Conservation (phyloP, 2,329 filamentous ascomycete genomes). For the Penicillium sp. region DNA sequence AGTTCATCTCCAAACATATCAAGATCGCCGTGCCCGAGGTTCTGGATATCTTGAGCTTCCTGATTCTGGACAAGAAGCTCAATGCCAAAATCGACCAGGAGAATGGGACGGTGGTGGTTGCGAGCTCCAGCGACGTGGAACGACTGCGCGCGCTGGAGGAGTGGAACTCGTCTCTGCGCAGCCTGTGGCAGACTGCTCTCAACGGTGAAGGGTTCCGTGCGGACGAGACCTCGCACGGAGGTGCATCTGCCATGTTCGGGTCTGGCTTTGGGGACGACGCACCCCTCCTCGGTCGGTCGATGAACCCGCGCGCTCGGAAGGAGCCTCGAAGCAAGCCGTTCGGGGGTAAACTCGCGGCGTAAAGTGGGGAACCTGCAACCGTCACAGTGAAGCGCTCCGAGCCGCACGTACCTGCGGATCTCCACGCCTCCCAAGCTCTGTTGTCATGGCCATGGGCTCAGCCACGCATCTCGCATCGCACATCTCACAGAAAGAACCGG, state of each 20-base stretch:
- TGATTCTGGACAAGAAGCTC: slow-evolving; percentile 88
- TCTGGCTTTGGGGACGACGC: slow-evolving; percentile 34
- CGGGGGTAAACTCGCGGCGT: slow-evolving; percentile 4
- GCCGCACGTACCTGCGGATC: no score
- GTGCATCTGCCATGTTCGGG: slow-evolving; percentile 27
- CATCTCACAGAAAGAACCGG: no score
- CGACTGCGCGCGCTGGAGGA: slow-evolving; percentile 69
- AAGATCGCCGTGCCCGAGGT: slow-evolving; percentile 83
- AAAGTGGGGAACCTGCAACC: no score
- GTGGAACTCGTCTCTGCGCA: slow-evolving; percentile 68
- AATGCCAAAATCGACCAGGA: slow-evolving; percentile 87
- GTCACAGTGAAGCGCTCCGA: no score
- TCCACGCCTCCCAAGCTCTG: no score
- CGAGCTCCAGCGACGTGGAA: slow-evolving; percentile 65
- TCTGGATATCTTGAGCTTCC: slow-evolving; percentile 89
- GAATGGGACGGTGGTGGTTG: slow-evolving; percentile 76
- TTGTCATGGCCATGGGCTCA: no score
- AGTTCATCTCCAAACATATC: slow-evolving; percentile 83
- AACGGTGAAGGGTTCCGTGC: slow-evolving; percentile 65
- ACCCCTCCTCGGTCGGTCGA: slow-evolving; percentile 23
- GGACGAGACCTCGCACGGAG: slow-evolving; percentile 37
- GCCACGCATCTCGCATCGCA: slow-evolving; percentile 19
- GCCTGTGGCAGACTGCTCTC: slow-evolving; percentile 69
- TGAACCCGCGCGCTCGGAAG: slow-evolving; percentile 24
- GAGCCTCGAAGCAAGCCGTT: slow-evolving; percentile 26